Evolutionary conservation across 768 basidiomycete species (phyloP).

Genomic region (Russula sp.): DNA sequence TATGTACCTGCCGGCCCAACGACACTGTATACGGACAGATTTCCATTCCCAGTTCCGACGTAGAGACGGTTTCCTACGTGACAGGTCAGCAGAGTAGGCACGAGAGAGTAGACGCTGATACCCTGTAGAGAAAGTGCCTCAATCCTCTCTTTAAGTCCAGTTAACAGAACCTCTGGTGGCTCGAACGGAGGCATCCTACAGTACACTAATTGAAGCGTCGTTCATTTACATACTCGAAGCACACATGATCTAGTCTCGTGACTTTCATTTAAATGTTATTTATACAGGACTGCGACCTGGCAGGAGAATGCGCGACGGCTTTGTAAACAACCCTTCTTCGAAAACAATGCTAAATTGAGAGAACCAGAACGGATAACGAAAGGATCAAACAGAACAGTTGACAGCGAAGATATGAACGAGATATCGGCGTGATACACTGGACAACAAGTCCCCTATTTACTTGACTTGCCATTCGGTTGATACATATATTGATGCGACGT

Average conservation of each 20-base stretch:
- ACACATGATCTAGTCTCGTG: conserved; percentile 9
- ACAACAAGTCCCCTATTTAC: conserved; percentile 1
- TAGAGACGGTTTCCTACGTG: conserved; percentile 50
- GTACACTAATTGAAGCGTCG: too few species aligned
- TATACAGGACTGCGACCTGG: neutral
- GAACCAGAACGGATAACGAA: neutral
- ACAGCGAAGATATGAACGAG: conserved; percentile 2
- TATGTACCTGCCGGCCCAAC: conserved; percentile 35
- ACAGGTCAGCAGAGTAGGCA: neutral
- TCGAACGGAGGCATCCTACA: conserved; percentile 22
- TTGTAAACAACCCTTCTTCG: neutral
- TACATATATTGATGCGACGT: conserved; percentile 21
- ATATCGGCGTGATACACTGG: neutral
- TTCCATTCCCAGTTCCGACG: conserved; percentile 54
- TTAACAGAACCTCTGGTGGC: conserved; percentile 12
- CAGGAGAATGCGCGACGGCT: neutral
- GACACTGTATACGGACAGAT: conserved; percentile 46
- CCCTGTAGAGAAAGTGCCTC: conserved; percentile 22
- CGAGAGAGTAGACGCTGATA: neutral
- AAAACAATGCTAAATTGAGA: neutral
- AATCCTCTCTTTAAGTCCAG: conserved; percentile 21
- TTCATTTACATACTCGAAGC: neutral
- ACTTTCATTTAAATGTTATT: neutral
- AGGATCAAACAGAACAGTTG: conserved; percentile 7
- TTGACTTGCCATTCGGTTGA: conserved; percentile 23